A percentile compares a stretch with the other conserved stretches of the same genome.
Conservation (phyloP, 768 basidiomycete species). For the Podaxis mareebaensis region DNA sequence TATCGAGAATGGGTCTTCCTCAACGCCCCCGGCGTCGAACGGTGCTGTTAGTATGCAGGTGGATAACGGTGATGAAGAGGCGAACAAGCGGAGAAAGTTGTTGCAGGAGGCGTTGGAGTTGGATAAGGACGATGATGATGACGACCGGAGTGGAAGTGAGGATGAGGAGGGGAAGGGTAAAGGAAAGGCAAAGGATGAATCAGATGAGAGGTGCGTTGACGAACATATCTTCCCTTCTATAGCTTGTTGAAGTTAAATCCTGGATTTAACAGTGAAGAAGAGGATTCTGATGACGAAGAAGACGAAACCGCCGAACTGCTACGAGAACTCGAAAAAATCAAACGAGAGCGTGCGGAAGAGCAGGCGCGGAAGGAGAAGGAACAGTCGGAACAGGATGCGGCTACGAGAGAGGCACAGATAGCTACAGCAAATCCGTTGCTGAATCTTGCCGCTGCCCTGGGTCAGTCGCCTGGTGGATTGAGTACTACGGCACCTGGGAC, state of each 20-base stretch:
- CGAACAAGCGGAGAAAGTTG: constrained; percentile 83
- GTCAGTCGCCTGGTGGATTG: constrained; percentile 66
- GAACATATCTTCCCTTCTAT: neutral
- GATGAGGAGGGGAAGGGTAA: constrained; percentile 31
- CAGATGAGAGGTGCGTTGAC: constrained; percentile 46
- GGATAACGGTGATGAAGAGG: constrained; percentile 47
- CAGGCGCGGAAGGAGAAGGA: constrained; percentile 81
- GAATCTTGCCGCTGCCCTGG: constrained; percentile 89
- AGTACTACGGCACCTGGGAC: constrained; percentile 78
- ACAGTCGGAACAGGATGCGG: constrained; percentile 58
- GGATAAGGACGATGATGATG: constrained; percentile 87
- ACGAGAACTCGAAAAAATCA: constrained; percentile 98
- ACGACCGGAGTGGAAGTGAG: constrained; percentile 34
- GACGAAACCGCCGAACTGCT: constrained; percentile 93
- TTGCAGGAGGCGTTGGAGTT: constrained; percentile 84
- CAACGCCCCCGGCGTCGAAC: neutral
- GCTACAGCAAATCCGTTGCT: constrained; percentile 87
- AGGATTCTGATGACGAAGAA: constrained; percentile 68
- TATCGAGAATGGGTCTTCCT: constrained; percentile 35
- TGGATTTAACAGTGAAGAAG: constrained; percentile 42
- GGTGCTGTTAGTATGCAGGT: constrained; percentile 1
- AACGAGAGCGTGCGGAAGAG: constrained; percentile 93
- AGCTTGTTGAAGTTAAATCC: neutral
- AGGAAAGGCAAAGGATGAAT: constrained; percentile 40
- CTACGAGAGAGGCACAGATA: constrained; percentile 76